Evolutionary conservation across 2,329 filamentous ascomycete species (phyloP), one percentile per base, ranked within the genome.

Genomic region (Colletotrichum kahawae): DNA sequence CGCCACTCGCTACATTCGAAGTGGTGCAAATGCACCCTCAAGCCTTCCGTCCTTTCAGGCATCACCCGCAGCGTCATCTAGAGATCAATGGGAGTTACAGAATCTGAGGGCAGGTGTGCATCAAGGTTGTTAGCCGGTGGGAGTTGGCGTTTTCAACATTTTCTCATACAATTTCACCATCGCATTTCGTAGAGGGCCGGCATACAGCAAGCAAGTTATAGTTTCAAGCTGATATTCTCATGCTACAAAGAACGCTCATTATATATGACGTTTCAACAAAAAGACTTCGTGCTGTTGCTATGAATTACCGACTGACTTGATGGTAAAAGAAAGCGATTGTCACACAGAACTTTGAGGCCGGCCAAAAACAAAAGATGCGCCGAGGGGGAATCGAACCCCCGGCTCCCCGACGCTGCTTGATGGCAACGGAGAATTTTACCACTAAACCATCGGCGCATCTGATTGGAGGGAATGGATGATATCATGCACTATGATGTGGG

Each of bases 371-470:
- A 63, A 43, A 14, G 2, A 2, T 63, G 60, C 60, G 60, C 34
- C 60, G 60, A 63, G 60, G 64, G 64, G 64, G 48, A 67, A 67
- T 67, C 64, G 64, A 67, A 67, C 64, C 48, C 64, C 64, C 64
- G 64, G 64, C 64, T 67, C 64, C 64, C 64, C 64, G 64, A 67
- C 64, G 64, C 64, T 67, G 64, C 64, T 67, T 8, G 31, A 21
- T 67, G 64, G 64, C 64, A 67, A 67, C 64, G 64, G 64, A 67
- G 64, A 67, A 67, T 67, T 67, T 67, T 67, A 67, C 64, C 64
- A 67, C 64, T 67, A 67, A 67, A 67, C 64, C 64, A 67, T 67
- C 64, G 64, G 64, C 64, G 64, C 64, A 16, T 21, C 1, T 33
- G 2, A n/a, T 48, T 31, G 29, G 24, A 27, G 4, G 3, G 24